phyloP scores from a whole-genome alignment of 2,329 filamentous ascomycete species.

The Neodidymelliopsis sp. region DNA sequence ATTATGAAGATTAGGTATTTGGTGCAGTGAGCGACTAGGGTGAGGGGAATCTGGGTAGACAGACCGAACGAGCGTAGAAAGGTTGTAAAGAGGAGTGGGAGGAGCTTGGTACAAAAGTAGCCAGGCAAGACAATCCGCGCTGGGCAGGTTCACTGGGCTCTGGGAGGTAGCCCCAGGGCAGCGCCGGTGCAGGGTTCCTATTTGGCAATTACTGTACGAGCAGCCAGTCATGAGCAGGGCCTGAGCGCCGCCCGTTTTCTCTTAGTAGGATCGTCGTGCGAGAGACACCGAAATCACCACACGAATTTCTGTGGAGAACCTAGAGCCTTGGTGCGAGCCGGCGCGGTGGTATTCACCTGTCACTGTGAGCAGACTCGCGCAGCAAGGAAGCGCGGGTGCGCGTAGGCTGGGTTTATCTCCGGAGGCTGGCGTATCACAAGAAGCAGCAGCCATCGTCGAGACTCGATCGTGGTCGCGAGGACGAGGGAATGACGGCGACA shows the following conservation, averaged over 20 bases:
- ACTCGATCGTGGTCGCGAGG: constrained; percentile 5
- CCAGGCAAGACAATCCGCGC: constrained; percentile 12
- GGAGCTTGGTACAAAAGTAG: constrained; percentile 13
- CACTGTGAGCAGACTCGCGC: constrained; percentile 9
- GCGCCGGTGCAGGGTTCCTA: constrained; percentile 14
- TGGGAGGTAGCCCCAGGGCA: background rate
- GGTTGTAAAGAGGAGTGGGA: constrained; percentile 20
- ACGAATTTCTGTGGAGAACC: constrained; percentile 30
- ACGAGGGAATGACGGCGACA: constrained; percentile 7
- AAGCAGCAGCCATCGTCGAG: constrained; percentile 1
- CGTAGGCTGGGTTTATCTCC: too few relatives aligned
- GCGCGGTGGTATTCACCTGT: constrained; percentile 20
- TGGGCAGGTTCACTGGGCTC: constrained; percentile 8
- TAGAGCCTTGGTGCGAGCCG: constrained; percentile 18
- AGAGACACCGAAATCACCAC: constrained; percentile 31
- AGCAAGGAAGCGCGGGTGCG: constrained; percentile 15
- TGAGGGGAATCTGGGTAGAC: constrained; percentile 15
- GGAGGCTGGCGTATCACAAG: constrained; percentile 19
- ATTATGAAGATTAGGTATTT: constrained; percentile 22
- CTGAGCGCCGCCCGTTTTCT: constrained; percentile 18
- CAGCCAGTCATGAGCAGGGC: constrained; percentile 16
- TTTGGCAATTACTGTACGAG: constrained; percentile 21
- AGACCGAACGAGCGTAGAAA: constrained; percentile 26
- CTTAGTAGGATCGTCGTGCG: constrained; percentile 14
- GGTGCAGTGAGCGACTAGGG: constrained; percentile 33